These are phyloP conservation scores for Marasmius sp. DNA, from an alignment of 1,284 basidiomycete genomes.

Conservation along the genomic window DNA sequence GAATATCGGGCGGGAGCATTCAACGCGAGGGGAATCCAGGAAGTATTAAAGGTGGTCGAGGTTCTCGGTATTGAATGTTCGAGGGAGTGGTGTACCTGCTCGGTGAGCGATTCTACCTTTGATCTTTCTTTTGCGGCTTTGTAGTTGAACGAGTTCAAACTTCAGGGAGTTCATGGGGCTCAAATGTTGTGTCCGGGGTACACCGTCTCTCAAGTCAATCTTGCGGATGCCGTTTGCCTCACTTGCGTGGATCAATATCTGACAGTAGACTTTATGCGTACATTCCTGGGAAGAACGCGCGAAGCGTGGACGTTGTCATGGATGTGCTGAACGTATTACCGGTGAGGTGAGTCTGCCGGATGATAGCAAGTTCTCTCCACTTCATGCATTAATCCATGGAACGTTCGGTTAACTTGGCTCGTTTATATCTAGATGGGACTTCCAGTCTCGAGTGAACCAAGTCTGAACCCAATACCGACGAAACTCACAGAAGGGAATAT, in stretches of 20 bases:
- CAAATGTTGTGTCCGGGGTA: constrained; percentile 75
- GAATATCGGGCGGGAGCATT: constrained; percentile 69
- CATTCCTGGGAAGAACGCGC: constrained; percentile 31
- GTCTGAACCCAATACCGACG: constrained; percentile 32
- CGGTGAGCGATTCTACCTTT: constrained; percentile 44
- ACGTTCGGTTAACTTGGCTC: too few species aligned
- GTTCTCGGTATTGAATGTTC: constrained; percentile 72
- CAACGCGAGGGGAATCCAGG: constrained; percentile 74
- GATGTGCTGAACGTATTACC: constrained; percentile 73
- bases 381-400: too few species aligned
- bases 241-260: constrained; percentile 77
- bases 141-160: constrained; percentile 54
- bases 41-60: constrained; percentile 69
- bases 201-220: constrained; percentile 83
- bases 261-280: constrained; percentile 73
- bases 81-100: constrained; percentile 73
- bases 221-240: constrained; percentile 79
- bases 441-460: constrained; percentile 55
- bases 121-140: constrained; percentile 3
- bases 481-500: constrained; percentile 47
- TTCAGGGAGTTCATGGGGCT: constrained; percentile 46
- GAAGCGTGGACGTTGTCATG: constrained; percentile 65
- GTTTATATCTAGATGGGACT: constrained; percentile 42
- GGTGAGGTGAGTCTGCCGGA: constrained; percentile 62
- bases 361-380: constrained; percentile 47